Percentiles rank a stretch among this genome's conserved stretches.
phyloP scores from a whole-genome alignment of 2,329 filamentous ascomycete genomes.

The Aspergillus niger region DNA sequence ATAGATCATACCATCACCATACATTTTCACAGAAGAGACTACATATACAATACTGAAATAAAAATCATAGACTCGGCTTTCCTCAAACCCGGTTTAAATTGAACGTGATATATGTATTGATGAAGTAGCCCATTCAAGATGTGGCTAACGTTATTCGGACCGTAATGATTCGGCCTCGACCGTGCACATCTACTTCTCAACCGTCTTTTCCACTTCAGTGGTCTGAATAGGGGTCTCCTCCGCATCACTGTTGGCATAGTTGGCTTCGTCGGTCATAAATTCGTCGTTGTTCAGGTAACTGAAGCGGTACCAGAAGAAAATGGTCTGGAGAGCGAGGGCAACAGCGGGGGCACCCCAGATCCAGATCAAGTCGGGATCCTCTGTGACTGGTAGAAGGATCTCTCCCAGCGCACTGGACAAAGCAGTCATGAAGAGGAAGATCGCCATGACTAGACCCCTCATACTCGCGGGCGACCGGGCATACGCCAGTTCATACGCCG shows the following conservation, averaged over 20 bases:
- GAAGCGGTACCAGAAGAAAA: conserved; percentile 53
- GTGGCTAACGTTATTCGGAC: too few species aligned
- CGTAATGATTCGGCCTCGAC: too few species aligned
- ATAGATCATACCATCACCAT: too few species aligned
- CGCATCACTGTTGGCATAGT: background rate
- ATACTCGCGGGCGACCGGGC: conserved; percentile 46
- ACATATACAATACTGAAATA: too few species aligned
- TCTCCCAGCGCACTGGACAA: conserved; percentile 45
- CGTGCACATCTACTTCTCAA: background rate
- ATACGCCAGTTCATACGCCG: conserved; percentile 50
- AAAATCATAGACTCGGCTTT: too few species aligned
- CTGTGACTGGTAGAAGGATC: conserved; percentile 47
- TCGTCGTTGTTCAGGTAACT: conserved; percentile 51
- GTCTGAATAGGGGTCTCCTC: background rate
- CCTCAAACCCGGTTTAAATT: too few species aligned
- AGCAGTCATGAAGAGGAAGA: conserved; percentile 46
- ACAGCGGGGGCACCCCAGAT: conserved; percentile 53
- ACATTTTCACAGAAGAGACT: too few species aligned
- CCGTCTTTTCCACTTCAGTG: background rate
- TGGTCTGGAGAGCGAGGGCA: conserved; percentile 50
- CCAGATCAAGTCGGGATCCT: conserved; percentile 53
- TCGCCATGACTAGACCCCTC: conserved; percentile 45
- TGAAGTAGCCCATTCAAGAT: too few species aligned
- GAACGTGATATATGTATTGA: too few species aligned
- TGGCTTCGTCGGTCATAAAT: conserved; percentile 41